Evolutionary conservation across 2,329 filamentous ascomycete species (phyloP).

Genomic region (Didymella pinodella): DNA sequence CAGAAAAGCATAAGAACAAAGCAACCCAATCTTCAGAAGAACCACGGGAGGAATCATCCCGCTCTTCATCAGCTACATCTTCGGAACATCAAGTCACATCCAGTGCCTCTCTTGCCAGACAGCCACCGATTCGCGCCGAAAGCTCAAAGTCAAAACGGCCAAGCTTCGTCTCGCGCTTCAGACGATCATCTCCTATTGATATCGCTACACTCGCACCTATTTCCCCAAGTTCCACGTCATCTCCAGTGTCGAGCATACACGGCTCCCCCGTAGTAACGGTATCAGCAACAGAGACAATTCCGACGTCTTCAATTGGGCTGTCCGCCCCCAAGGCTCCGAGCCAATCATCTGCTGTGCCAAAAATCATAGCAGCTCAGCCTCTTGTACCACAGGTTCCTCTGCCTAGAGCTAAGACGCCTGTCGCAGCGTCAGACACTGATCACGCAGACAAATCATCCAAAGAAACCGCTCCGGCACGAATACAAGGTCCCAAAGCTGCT

Average conservation of each 20-base stretch:
- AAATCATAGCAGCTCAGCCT: not conserved
- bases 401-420: not conserved
- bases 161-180: slow-evolving; percentile 14
- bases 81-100: slow-evolving; percentile 7
- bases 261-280: not conserved
- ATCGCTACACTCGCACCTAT: not conserved
- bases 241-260: not conserved
- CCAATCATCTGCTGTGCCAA: not conserved
- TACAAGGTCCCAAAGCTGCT: no score
- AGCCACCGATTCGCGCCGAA: slow-evolving; percentile 6
- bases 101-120: slow-evolving; percentile 1
- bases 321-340: not conserved
- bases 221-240: not conserved
- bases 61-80: slow-evolving; percentile 19
- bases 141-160: slow-evolving; percentile 15
- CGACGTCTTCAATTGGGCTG: not conserved
- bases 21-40: slow-evolving; percentile 21
- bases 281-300: not conserved
- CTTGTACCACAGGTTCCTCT: not conserved
- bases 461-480: not conserved
- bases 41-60: slow-evolving; percentile 12
- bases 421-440: not conserved
- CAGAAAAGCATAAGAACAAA: slow-evolving; percentile 31
- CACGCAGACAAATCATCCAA: no score
- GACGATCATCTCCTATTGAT: slow-evolving; percentile 15